A percentile compares a stretch with the other conserved stretches of the same genome.
These are phyloP conservation scores for Lepidium sativum DNA, from an alignment of 345 rosid genomes.

Conservation along the genomic window DNA sequence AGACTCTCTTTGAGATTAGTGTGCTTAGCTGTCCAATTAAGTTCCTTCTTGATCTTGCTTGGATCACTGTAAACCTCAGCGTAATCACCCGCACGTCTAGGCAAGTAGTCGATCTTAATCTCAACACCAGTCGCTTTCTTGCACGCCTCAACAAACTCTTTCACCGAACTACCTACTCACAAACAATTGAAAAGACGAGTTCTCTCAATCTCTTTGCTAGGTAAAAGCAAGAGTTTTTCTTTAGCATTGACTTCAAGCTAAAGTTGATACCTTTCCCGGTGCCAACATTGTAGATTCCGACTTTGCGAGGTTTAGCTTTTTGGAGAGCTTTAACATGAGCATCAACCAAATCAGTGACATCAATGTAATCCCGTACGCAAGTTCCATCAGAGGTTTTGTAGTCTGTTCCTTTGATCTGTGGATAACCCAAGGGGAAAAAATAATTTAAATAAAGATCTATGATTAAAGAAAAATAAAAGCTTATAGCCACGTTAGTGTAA, in stretches of 20 bases:
- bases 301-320: slow-evolving; percentile 41
- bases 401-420: slow-evolving; percentile 53
- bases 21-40: slow-evolving; percentile 51
- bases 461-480: slow-evolving; percentile 2
- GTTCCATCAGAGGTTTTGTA: slow-evolving; percentile 56
- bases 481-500: slow-evolving; percentile 17
- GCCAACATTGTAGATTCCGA: slow-evolving; percentile 57
- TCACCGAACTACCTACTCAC: slow-evolving; percentile 52
- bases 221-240: not conserved
- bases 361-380: slow-evolving; percentile 51
- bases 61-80: slow-evolving; percentile 61
- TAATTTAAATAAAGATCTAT: slow-evolving; percentile 8
- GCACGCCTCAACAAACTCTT: slow-evolving; percentile 58
- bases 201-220: not conserved
- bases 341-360: slow-evolving; percentile 54
- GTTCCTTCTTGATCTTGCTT: slow-evolving; percentile 36
- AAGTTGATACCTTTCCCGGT: slow-evolving; percentile 44
- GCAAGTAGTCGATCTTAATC: slow-evolving; percentile 43
- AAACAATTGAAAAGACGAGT: not conserved
- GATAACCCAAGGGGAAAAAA: not conserved
- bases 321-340: slow-evolving; percentile 60
- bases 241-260: not conserved
- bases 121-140: slow-evolving; percentile 52
- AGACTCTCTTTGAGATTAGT: slow-evolving; percentile 49
- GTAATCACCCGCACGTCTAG: slow-evolving; percentile 54